Evolutionary conservation across 2,329 filamentous ascomycete species (phyloP), one percentile per base, ranked within the genome.

Genomic region (Neurospora sp.): DNA sequence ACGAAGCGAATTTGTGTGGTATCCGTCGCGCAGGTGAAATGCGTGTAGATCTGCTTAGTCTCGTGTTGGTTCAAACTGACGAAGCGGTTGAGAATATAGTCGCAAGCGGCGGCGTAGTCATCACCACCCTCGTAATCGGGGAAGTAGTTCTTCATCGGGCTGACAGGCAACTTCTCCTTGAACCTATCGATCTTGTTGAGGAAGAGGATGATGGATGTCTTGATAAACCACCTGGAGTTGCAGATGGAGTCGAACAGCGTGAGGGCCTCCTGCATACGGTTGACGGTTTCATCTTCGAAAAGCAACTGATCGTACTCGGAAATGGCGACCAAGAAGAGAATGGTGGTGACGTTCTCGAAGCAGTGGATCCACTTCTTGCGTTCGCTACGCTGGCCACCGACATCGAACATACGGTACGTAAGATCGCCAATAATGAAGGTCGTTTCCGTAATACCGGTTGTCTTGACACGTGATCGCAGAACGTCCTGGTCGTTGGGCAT

Each of bases 301-400:
- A 97, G 87, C 72, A 97, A 86, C 84, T 97, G 94, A 80, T 97
- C 94, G 84, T 97, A 97, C 82, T 97, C 94, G 75, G 93, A 97
- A 76, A 97, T 97, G 81, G 95, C 95, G 75, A 97, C 95, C 70
- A 97, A 84, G 89, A 97, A 97, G 46, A 97, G 91, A 76, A 97
- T 97, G 10, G 94, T 97, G 9, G 93, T 97, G 78, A 97, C 94
- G 77, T 97, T 97, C 84, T 97, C 94, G 82, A 97, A 97, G 84
- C 94, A 97, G 84, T 97, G 94, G 76, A 97, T 97, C 94, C 94
- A 97, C 89, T 97, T 97, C 91, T 97, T 97, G 80, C 94, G 90
- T 83, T 97, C 94, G 7, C 93, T 97, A 80, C 94, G 89, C 82
- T 97, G 94, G 74, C 94, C 95, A 86, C 94, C 94, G 66, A 97